These are phyloP conservation scores for Odontarrhena argentea DNA, from an alignment of 345 rosid species.

Conservation along the genomic window DNA sequence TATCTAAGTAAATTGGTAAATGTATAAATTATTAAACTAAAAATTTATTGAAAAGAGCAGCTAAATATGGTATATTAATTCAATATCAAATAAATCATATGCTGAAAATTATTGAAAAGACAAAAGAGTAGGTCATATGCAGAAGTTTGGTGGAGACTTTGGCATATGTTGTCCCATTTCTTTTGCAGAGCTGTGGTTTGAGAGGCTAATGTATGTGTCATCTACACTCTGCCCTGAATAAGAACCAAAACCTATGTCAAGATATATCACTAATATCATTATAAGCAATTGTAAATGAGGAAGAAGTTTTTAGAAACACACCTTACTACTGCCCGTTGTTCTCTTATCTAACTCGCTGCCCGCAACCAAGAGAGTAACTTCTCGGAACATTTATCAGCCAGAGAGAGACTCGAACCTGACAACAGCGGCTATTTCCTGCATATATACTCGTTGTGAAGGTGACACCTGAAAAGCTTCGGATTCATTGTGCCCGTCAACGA, in stretches of 20 bases:
- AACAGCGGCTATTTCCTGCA: conserved; percentile 53
- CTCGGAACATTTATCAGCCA: conserved; percentile 48
- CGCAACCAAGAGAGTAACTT: conserved; percentile 55
- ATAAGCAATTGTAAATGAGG: background rate
- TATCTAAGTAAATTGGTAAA: no score
- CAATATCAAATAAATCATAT: no score
- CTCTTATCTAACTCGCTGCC: conserved; percentile 47
- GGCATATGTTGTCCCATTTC: conserved; percentile 66
- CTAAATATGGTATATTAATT: no score
- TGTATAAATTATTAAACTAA: no score
- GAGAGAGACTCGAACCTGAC: conserved; percentile 47
- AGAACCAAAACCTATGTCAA: conserved; percentile 48
- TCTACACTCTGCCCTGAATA: conserved; percentile 61
- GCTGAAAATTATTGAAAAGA: no score
- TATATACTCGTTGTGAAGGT: conserved; percentile 59
- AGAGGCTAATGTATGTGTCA: conserved; percentile 42
- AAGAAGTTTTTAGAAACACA: conserved; percentile 37
- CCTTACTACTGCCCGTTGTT: conserved; percentile 43
- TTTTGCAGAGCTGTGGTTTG: conserved; percentile 47
- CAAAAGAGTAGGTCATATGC: background rate
- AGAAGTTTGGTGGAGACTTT: conserved; percentile 51
- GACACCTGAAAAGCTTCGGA: conserved; percentile 46
- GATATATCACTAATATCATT: conserved; percentile 24
- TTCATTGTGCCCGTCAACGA: conserved; percentile 38
- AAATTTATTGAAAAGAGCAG: no score